These are phyloP conservation scores for Canna indica DNA, from an alignment of 176 grass and related monocot genomes.

Conservation along the genomic window DNA sequence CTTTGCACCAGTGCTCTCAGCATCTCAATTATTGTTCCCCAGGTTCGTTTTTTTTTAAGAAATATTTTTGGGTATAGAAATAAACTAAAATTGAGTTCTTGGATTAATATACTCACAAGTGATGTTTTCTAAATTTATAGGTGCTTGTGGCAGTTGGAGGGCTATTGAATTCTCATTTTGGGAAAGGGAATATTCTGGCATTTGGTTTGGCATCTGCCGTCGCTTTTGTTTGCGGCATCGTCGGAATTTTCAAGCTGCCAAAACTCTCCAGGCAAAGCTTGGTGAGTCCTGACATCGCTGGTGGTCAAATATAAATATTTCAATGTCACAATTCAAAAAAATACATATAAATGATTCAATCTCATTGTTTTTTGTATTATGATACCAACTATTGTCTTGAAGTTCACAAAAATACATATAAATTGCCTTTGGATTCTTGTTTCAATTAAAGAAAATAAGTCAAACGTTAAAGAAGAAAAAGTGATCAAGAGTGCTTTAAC, in stretches of 20 bases:
- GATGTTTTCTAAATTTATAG: no score
- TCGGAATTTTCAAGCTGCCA: constrained; percentile 60
- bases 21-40: constrained; percentile 86
- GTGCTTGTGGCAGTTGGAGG: constrained; percentile 66
- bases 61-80: no score
- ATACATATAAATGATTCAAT: no score
- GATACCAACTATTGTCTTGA: no score
- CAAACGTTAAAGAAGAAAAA: not conserved
- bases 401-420: no score
- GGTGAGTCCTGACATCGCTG: constrained; percentile 33
- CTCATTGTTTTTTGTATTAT: no score
- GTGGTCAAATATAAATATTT: no score
- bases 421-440: no score
- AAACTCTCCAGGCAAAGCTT: constrained; percentile 53
- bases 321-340: no score
- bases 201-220: constrained; percentile 60
- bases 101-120: no score
- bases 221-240: constrained; percentile 43
- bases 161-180: constrained; percentile 66
- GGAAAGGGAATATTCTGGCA: constrained; percentile 73
- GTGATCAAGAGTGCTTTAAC: not conserved
- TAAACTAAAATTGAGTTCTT: no score
- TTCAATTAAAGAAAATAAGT: no score
- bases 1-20: constrained; percentile 77
- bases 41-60: constrained; percentile 34